phyloP scores from a whole-genome alignment of 176 grass and related monocot species.

The Raddia guianensis region DNA sequence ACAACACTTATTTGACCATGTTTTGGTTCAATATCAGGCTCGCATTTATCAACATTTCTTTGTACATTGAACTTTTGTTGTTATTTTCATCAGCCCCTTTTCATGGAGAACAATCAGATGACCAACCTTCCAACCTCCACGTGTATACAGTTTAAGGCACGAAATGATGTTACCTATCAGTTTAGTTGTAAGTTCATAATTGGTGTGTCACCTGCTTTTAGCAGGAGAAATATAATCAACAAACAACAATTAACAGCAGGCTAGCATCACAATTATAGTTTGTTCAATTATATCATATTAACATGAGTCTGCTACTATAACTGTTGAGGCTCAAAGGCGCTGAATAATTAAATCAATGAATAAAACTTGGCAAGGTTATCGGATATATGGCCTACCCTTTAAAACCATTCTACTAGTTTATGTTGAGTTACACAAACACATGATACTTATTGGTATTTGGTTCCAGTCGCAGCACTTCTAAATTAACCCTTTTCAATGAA shows the following conservation, averaged over 20 bases:
- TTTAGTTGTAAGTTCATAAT: background rate
- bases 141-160: background rate
- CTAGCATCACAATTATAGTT: background rate
- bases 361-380: background rate
- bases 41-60: slow-evolving; percentile 1
- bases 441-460: too few species aligned
- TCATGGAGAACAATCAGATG: too few species aligned
- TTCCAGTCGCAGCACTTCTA: too few species aligned
- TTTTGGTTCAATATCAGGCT: background rate
- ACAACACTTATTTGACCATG: background rate
- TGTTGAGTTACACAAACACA: too few species aligned
- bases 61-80: background rate
- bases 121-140: background rate
- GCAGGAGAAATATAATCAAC: background rate
- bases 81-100: background rate
- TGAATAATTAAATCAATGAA: slow-evolving; percentile 8
- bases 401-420: too few species aligned
- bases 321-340: slow-evolving; percentile 24
- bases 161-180: background rate
- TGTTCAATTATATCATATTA: background rate
- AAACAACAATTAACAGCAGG: background rate
- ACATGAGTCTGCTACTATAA: slow-evolving; percentile 21
- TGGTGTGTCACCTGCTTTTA: slow-evolving; percentile 5
- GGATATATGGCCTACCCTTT: too few species aligned
- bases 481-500: too few species aligned